Conservation (phyloP, 1,284 basidiomycete genomes). For the Pseudozyma thailandica region DNA sequence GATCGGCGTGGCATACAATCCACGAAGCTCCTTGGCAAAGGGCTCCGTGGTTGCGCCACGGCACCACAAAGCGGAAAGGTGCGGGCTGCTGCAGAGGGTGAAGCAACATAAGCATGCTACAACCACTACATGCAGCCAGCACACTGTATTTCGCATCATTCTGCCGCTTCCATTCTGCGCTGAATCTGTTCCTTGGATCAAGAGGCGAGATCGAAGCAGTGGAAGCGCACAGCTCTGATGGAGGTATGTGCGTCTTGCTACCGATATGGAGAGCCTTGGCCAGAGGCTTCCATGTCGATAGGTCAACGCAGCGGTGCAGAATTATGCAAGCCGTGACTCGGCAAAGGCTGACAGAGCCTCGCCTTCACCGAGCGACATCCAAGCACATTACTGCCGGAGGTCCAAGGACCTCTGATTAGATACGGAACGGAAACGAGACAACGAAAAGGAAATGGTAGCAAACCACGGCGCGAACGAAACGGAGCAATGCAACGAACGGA, state of each 20-base stretch:
- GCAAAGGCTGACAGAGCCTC: background rate
- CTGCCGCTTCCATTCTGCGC: slow-evolving; percentile 1
- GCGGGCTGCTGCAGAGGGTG: too few relatives aligned
- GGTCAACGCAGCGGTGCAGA: slow-evolving; percentile 6
- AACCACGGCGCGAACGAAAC: slow-evolving; percentile 20
- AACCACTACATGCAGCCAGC: too few relatives aligned
- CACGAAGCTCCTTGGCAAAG: too few relatives aligned
- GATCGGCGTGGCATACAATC: background rate
- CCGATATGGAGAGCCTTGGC: slow-evolving; percentile 63
- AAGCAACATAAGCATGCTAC: too few relatives aligned
- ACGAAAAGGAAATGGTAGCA: slow-evolving; percentile 7
- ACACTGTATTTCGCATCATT: too few relatives aligned
- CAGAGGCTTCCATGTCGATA: slow-evolving; percentile 34
- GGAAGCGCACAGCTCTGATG: slow-evolving; percentile 8
- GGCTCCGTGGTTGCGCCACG: too few relatives aligned
- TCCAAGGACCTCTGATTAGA: slow-evolving; percentile 44
- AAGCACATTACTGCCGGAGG: background rate
- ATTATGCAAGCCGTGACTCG: too few relatives aligned
- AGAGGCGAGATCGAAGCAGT: background rate
- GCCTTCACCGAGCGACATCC: background rate
- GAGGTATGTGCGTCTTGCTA: slow-evolving; percentile 56
- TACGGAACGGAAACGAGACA: slow-evolving; percentile 33
- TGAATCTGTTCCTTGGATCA: background rate
- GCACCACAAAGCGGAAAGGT: too few relatives aligned
- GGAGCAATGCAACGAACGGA: slow-evolving; percentile 39